Evolutionary conservation across 345 rosid species (phyloP).

Genomic region (Aquilaria sinensis): DNA sequence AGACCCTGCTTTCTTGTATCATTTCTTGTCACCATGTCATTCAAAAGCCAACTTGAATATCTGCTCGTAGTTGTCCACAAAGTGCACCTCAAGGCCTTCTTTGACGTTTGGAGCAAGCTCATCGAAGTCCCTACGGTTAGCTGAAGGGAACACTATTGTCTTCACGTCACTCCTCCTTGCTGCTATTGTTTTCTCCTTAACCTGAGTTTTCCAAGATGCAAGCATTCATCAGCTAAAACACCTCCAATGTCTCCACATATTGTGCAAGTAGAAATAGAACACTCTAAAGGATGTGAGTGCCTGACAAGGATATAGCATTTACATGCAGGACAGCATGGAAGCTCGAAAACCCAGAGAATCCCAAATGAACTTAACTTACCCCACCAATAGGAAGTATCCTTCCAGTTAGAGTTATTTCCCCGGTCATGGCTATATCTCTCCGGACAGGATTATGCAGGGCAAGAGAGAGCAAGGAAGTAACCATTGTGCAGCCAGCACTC

Average conservation of each 20-base stretch:
- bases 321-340: too few species aligned
- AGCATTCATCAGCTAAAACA: too few species aligned
- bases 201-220: slow-evolving; percentile 31
- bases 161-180: slow-evolving; percentile 87
- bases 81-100: slow-evolving; percentile 93
- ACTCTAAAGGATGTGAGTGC: too few species aligned
- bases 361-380: slow-evolving; percentile 39
- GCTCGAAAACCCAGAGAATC: too few species aligned
- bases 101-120: slow-evolving; percentile 84
- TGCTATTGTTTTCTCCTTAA: slow-evolving; percentile 93
- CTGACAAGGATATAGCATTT: too few species aligned
- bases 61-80: slow-evolving; percentile 68
- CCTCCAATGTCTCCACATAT: too few species aligned
- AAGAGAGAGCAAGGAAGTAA: slow-evolving; percentile 91
- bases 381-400: slow-evolving; percentile 98
- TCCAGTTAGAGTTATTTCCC: slow-evolving; percentile 89
- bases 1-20: slow-evolving; percentile 1
- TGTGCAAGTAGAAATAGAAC: too few species aligned
- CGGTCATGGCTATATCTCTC: slow-evolving; percentile 95
- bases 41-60: slow-evolving; percentile 61
- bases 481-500: slow-evolving; percentile 99
- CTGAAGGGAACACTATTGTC: slow-evolving; percentile 83
- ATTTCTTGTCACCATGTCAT: slow-evolving; percentile 22
- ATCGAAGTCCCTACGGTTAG: slow-evolving; percentile 87
- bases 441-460: slow-evolving; percentile 67